Percentiles rank a stretch among this genome's conserved stretches.
Conservation (phyloP, 2,329 filamentous ascomycete genomes). For the Paraphaeosphaeria sporulosa region DNA sequence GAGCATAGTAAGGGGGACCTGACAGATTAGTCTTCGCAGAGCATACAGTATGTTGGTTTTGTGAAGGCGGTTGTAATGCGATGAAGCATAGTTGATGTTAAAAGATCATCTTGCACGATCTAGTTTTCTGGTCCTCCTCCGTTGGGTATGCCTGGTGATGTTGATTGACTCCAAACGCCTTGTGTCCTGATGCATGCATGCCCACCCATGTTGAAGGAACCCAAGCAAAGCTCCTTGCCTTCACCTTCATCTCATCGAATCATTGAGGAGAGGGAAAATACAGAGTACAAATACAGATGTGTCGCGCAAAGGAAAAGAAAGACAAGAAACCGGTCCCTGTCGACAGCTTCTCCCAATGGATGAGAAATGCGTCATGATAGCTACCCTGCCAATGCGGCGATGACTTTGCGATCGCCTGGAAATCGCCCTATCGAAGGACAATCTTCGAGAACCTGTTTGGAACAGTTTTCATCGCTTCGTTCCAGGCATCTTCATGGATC, state of each 20-base stretch:
- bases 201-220: not conserved
- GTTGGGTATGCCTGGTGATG: not conserved
- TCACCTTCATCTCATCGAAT: not conserved
- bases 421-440: constrained; percentile 27
- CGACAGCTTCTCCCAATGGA: not conserved
- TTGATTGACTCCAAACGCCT: not conserved
- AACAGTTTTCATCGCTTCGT: constrained; percentile 18
- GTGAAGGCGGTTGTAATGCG: not conserved
- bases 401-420: not conserved
- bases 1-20: not conserved
- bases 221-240: too few relatives aligned
- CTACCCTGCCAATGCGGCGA: not conserved
- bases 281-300: not conserved
- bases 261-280: not conserved
- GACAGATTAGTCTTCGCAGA: not conserved
- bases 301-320: not conserved
- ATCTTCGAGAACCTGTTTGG: constrained; percentile 29
- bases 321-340: not conserved
- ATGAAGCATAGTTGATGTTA: not conserved
- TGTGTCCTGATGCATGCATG: not conserved
- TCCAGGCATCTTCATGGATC: constrained; percentile 45
- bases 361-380: too few relatives aligned
- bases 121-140: not conserved
- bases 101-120: not conserved
- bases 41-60: not conserved